Conservation (phyloP, 1,139 yeast genomes). For the Sugiyamaella japonica region DNA sequence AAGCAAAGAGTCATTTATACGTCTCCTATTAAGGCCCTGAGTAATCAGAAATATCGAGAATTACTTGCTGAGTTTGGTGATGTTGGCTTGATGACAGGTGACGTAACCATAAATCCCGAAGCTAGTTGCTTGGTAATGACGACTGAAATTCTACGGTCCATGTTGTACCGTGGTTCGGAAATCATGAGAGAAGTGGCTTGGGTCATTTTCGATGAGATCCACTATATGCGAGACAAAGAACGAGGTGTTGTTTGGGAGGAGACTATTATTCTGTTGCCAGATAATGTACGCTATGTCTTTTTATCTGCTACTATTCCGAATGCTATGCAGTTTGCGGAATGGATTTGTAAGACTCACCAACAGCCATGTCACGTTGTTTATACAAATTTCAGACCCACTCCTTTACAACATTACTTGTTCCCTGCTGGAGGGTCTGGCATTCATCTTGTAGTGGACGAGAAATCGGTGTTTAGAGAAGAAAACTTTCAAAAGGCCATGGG, state of each 20-base stretch:
- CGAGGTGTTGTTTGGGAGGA: slow-evolving; percentile 99
- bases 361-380: slow-evolving; percentile 99
- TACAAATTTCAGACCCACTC: slow-evolving; percentile 98
- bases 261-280: slow-evolving; percentile 91
- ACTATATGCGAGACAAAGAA: slow-evolving; percentile 91
- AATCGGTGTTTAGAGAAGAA: slow-evolving; percentile 93
- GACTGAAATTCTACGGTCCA: slow-evolving; percentile 88
- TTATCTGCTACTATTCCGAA: slow-evolving; percentile 95
- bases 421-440: slow-evolving; percentile 98
- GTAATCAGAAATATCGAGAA: slow-evolving; percentile 95
- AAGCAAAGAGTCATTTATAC: slow-evolving; percentile 96
- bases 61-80: slow-evolving; percentile 89
- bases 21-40: slow-evolving; percentile 94
- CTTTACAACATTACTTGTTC: slow-evolving; percentile 92
- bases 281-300: slow-evolving; percentile 65
- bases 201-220: slow-evolving; percentile 95
- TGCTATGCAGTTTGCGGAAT: slow-evolving; percentile 97
- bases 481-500: slow-evolving; percentile 99
- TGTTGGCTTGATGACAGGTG: slow-evolving; percentile 97
- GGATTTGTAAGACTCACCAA: slow-evolving; percentile 92
- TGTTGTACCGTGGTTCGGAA: slow-evolving; percentile 93
- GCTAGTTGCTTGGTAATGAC: slow-evolving; percentile 98
- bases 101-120: slow-evolving; percentile 94
- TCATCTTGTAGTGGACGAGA: slow-evolving; percentile 95
- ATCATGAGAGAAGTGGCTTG: slow-evolving; percentile 95